Conservation (phyloP, 805 yeast genomes). For the Saccharomycopsis olivae region DNA sequence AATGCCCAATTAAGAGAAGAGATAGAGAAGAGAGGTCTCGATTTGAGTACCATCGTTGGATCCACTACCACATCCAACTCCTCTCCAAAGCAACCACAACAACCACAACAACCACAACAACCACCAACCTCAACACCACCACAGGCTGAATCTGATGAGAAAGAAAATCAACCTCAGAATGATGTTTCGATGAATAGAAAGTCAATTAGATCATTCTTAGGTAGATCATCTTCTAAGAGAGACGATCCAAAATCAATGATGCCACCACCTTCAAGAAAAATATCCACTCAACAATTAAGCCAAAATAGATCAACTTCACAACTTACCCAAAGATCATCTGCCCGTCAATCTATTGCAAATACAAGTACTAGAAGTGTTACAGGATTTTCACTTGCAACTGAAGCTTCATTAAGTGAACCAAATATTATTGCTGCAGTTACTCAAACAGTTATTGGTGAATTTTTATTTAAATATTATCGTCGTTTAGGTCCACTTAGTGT, state of each 20-base stretch:
- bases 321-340: constrained; percentile 16
- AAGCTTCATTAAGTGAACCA: constrained; percentile 54
- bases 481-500: constrained; percentile 62
- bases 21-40: constrained; percentile 39
- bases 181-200: constrained; percentile 3
- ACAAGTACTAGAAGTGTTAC: constrained; percentile 24
- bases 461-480: constrained; percentile 73
- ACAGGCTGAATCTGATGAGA: not conserved
- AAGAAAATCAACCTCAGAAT: not conserved
- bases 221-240: constrained; percentile 7
- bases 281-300: constrained; percentile 3
- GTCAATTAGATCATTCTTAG: constrained; percentile 13
- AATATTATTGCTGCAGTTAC: constrained; percentile 79
- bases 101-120: too few species aligned
- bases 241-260: not conserved
- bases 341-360: constrained; percentile 19
- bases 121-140: not conserved
- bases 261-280: constrained; percentile 13
- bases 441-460: constrained; percentile 91
- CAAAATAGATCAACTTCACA: constrained; percentile 8
- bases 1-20: constrained; percentile 36
- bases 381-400: constrained; percentile 36
- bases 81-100: too few species aligned
- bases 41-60: not conserved
- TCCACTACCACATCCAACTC: not conserved